Base-by-base conservation (phyloP, 2,329 filamentous ascomycete species). In the Xylaria sp. region DNA sequence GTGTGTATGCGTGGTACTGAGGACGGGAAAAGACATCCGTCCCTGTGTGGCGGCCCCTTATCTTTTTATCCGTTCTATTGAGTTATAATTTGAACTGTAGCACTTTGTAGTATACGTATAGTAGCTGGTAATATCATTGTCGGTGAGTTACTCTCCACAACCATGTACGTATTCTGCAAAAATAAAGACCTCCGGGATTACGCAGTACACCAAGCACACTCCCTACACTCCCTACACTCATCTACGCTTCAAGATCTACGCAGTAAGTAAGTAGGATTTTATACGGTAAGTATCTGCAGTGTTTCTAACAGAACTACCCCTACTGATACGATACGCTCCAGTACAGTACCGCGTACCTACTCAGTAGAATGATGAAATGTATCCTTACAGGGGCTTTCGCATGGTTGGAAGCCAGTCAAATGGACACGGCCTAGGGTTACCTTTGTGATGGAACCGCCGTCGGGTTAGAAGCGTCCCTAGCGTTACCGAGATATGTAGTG, bases 361-460 rank as follows among this genome's bases (percentile, higher is more conserved):
- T n/a, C 17, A 45, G n/a, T 45, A 45, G 25, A 29, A 22, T 22
- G 31, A 42, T 25, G 11, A 53, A 53, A 20, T 51, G 36, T 29
- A 31, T 27, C 31, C 22, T 44, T 47, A 53, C 66, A 70, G 64
- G 67, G 72, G 61, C 67, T 66, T n/a, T 67, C 59, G 66, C 55
- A 66, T 36, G 69, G 63, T 66, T 67, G 72, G 65, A 66, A 68
- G 38, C 73, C 73, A 74, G 71, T 72, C 68, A 72, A 67, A 63
- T 71, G 70, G 63, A 55, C 50, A 57, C 42, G 58, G 61, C 67
- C 71, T 66, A 73, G 74, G 73, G 74, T 71, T 76, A 74, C 74
- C 75, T 72, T 73, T 73, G 72, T 70, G 71, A 76, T 74, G 75
- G 74, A 75, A 76, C 74, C 72, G 73, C 70, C 69, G 71, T 69